Evolutionary conservation across 768 basidiomycete genomes (phyloP).

Genomic region (Coprinopsis cinerea): DNA sequence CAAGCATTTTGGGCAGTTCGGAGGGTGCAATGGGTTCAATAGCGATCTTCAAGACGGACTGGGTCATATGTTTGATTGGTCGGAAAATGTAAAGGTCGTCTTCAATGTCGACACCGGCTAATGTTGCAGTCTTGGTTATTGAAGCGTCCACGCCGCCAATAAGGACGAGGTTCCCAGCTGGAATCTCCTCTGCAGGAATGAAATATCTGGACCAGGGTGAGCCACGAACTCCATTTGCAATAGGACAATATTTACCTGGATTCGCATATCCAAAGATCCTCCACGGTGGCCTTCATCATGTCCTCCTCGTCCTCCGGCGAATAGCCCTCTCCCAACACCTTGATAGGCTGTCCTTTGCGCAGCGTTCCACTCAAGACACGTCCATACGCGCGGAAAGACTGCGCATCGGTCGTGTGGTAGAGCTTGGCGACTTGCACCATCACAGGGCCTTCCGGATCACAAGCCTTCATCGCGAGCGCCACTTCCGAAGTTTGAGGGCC

Average conservation of each 20-base stretch:
- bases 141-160: slow-evolving; percentile 91
- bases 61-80: slow-evolving; percentile 94
- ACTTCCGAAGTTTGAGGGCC: slow-evolving; percentile 83
- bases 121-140: slow-evolving; percentile 91
- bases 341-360: slow-evolving; percentile 74
- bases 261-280: slow-evolving; percentile 88
- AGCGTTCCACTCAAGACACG: slow-evolving; percentile 91
- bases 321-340: slow-evolving; percentile 97
- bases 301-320: slow-evolving; percentile 99
- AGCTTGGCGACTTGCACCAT: slow-evolving; percentile 93
- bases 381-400: slow-evolving; percentile 94
- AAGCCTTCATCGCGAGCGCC: slow-evolving; percentile 73
- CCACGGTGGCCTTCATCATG: slow-evolving; percentile 80
- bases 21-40: slow-evolving; percentile 98
- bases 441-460: slow-evolving; percentile 79
- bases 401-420: slow-evolving; percentile 95
- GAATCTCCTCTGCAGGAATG: slow-evolving; percentile 81
- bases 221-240: slow-evolving; percentile 19
- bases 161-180: slow-evolving; percentile 89
- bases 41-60: slow-evolving; percentile 95
- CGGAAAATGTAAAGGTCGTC: slow-evolving; percentile 94
- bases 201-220: slow-evolving; percentile 61
- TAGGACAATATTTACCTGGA: no score
- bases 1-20: slow-evolving; percentile 97
- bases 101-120: slow-evolving; percentile 63